Evolutionary conservation across 2,329 filamentous ascomycete genomes (phyloP).

Genomic region (Calonectria montana): DNA sequence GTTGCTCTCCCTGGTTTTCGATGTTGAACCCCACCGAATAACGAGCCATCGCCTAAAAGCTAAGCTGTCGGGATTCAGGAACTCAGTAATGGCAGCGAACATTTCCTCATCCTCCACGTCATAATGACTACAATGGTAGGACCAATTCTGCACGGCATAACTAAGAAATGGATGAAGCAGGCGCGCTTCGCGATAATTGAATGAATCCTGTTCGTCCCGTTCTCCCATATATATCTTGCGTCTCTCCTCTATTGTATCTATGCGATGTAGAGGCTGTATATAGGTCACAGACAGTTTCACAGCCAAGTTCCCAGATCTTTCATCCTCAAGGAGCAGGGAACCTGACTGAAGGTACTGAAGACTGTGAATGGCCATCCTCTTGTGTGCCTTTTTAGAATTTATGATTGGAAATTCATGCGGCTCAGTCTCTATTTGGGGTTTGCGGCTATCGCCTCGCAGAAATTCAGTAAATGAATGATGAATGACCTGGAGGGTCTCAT

Average conservation of each 20-base stretch:
- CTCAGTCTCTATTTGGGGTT: too few relatives aligned
- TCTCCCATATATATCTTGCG: not conserved
- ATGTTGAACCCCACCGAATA: conserved; percentile 27
- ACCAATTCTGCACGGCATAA: conserved; percentile 37
- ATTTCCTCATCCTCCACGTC: conserved; percentile 30
- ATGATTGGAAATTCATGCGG: conserved; percentile 30
- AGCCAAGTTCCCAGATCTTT: not conserved
- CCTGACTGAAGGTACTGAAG: conserved; percentile 33
- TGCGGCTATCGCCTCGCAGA: conserved; percentile 45
- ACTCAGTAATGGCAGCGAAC: conserved; percentile 10
- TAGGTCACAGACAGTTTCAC: conserved; percentile 13
- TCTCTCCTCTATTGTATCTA: not conserved
- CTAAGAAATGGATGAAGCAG: conserved; percentile 31
- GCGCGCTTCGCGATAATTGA: conserved; percentile 31
- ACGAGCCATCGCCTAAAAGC: conserved; percentile 33
- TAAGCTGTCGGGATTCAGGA: conserved; percentile 15
- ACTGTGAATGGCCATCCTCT: conserved; percentile 29
- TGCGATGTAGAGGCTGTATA: not conserved
- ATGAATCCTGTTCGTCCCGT: not conserved
- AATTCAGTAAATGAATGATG: conserved; percentile 63
- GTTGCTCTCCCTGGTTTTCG: not conserved
- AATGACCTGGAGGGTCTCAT: conserved; percentile 57
- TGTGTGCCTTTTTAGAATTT: conserved; percentile 30
- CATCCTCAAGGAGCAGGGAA: conserved; percentile 23
- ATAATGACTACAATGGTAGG: conserved; percentile 35